A percentile compares a stretch with the other conserved stretches of the same genome.
Conservation (phyloP, 345 rosid species). For the Aquilaria sinensis region DNA sequence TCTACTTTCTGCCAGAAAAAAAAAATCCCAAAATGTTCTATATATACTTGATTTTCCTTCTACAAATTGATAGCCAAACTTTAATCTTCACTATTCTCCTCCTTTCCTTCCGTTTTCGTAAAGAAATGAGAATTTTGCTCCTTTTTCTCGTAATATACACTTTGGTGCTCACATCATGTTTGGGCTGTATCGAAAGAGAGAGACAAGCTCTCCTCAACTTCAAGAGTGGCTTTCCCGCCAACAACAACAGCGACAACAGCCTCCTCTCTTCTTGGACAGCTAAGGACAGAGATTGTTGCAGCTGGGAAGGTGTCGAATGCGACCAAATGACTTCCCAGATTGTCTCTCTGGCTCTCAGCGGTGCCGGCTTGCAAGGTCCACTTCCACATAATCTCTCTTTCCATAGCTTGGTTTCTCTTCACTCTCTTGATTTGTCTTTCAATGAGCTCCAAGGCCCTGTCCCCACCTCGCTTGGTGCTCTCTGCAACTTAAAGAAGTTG, state of each 20-base stretch:
- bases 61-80: no score
- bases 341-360: background rate
- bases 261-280: background rate
- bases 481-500: slow-evolving; percentile 15
- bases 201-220: slow-evolving; percentile 5
- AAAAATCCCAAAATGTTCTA: no score
- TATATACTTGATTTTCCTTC: no score
- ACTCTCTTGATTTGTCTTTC: background rate
- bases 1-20: no score
- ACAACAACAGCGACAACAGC: no score
- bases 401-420: slow-evolving; percentile 5
- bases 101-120: no score
- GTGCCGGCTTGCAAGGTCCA: slow-evolving; percentile 1
- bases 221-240: background rate
- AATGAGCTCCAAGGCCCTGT: slow-evolving; percentile 12
- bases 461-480: slow-evolving; percentile 10
- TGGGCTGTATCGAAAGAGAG: background rate
- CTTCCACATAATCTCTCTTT: slow-evolving; percentile 10
- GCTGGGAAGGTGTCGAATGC: background rate
- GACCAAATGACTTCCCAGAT: background rate
- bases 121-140: no score
- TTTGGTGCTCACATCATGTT: no score
- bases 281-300: background rate
- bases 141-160: no score
- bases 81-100: no score